These are phyloP conservation scores for Acacia acuminata DNA, from an alignment of 306 rosid genomes.

Conservation along the genomic window DNA sequence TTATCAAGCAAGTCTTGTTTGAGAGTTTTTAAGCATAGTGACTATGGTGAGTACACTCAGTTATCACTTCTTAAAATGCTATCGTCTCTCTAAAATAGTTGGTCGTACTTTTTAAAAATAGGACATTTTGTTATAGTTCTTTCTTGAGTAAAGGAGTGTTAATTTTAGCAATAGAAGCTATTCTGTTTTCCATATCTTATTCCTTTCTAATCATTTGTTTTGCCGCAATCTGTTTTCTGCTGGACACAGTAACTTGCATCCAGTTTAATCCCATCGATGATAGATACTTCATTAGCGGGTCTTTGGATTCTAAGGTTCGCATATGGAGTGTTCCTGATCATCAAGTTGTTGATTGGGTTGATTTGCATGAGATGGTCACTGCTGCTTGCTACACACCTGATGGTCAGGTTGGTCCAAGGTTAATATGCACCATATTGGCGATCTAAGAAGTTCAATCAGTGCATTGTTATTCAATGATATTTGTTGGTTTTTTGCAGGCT, in stretches of 20 bases:
- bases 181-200: constrained; percentile 23
- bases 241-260: constrained; percentile 95
- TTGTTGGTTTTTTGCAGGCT: constrained; percentile 64
- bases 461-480: constrained; percentile 30
- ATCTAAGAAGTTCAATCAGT: neutral
- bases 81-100: neutral
- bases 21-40: constrained; percentile 88
- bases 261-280: constrained; percentile 99
- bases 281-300: constrained; percentile 97
- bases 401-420: constrained; percentile 84
- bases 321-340: constrained; percentile 96
- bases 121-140: constrained; percentile 10
- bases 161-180: constrained; percentile 26
- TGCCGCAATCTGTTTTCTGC: constrained; percentile 47
- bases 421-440: constrained; percentile 22
- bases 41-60: constrained; percentile 71
- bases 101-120: neutral
- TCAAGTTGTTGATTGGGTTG: constrained; percentile 96
- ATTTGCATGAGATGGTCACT: constrained; percentile 98
- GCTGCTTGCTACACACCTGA: constrained; percentile 99
- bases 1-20: constrained; percentile 81
- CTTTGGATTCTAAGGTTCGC: constrained; percentile 96
- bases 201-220: constrained; percentile 43
- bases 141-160: constrained; percentile 13
- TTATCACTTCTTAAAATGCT: constrained; percentile 22